Conservation (phyloP, 805 yeast genomes). For the Candida boleticola region DNA sequence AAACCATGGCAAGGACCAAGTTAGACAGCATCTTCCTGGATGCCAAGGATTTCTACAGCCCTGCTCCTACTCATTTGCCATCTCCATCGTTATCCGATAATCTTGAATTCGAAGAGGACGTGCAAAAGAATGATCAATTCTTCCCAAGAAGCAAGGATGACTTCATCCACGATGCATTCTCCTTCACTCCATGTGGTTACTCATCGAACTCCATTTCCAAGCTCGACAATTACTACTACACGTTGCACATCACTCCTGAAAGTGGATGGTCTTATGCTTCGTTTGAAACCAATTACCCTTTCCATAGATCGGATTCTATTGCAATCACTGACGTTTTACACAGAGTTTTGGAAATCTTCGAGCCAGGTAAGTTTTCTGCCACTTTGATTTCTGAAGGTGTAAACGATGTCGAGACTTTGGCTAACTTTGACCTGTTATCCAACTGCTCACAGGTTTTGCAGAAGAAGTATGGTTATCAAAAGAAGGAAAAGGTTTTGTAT, state of each 20-base stretch:
- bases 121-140: not conserved
- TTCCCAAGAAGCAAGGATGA: constrained; percentile 12
- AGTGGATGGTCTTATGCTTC: constrained; percentile 94
- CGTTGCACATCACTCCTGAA: constrained; percentile 94
- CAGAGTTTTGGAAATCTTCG: constrained; percentile 61
- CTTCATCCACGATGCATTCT: constrained; percentile 78
- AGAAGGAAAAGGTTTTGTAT: constrained; percentile 66
- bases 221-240: constrained; percentile 56
- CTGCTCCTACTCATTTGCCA: constrained; percentile 22
- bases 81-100: constrained; percentile 33
- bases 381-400: constrained; percentile 32
- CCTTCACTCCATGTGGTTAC: constrained; percentile 92
- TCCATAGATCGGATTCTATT: constrained; percentile 32
- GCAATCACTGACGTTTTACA: constrained; percentile 55
- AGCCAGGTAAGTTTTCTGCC: constrained; percentile 71
- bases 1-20: constrained; percentile 61
- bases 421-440: constrained; percentile 23
- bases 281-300: constrained; percentile 83
- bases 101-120: constrained; percentile 20
- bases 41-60: constrained; percentile 8
- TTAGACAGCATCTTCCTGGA: constrained; percentile 54
- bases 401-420: constrained; percentile 11
- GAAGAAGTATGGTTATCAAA: constrained; percentile 42
- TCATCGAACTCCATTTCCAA: constrained; percentile 80
- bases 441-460: constrained; percentile 27